Evolutionary conservation across 495 filamentous ascomycete species (phyloP).

Genomic region (Penicillium steckii): DNA sequence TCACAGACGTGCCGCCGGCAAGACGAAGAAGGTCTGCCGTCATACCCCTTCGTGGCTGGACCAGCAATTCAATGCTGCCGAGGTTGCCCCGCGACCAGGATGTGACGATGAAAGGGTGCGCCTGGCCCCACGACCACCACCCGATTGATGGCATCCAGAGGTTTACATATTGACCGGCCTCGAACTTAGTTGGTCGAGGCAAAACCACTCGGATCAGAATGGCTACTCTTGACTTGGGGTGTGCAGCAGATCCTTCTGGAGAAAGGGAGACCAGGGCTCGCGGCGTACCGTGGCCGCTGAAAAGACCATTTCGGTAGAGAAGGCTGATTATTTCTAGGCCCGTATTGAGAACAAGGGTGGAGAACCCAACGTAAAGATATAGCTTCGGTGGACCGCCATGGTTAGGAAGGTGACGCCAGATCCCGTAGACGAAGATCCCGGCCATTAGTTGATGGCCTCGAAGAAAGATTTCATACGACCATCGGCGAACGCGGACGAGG

Average conservation of each 20-base stretch:
- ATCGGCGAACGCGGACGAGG: neutral
- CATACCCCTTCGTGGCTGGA: slow-evolving; percentile 12
- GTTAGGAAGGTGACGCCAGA: neutral
- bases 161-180: slow-evolving; percentile 38
- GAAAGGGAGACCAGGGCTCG: slow-evolving; percentile 19
- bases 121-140: slow-evolving; percentile 30
- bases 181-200: slow-evolving; percentile 22
- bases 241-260: neutral
- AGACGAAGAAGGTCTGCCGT: neutral
- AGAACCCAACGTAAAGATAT: neutral
- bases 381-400: neutral
- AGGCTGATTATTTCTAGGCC: neutral
- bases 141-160: slow-evolving; percentile 33
- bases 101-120: slow-evolving; percentile 36
- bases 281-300: slow-evolving; percentile 15
- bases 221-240: neutral
- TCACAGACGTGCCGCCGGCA: neutral
- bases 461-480: neutral
- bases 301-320: slow-evolving; percentile 24
- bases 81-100: slow-evolving; percentile 29
- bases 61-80: slow-evolving; percentile 23
- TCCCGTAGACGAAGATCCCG: neutral
- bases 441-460: neutral
- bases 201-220: slow-evolving; percentile 21
- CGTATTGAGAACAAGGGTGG: neutral